phyloP scores from a whole-genome alignment of 345 rosid species.

The Carallia pectinifolia region DNA sequence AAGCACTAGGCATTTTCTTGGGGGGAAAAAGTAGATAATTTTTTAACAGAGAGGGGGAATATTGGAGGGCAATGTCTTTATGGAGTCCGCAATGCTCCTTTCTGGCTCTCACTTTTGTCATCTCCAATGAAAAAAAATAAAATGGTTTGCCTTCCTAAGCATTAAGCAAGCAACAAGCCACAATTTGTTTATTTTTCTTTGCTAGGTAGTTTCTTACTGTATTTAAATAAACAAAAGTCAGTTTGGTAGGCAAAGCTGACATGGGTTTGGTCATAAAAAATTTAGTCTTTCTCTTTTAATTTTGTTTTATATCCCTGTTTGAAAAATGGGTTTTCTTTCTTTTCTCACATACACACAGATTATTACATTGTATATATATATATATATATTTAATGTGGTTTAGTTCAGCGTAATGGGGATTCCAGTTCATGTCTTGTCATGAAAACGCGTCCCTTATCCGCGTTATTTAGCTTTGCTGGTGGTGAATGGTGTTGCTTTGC shows the following conservation, averaged over 20 bases:
- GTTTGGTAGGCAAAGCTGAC: slow-evolving; percentile 37
- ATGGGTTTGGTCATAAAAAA: slow-evolving; percentile 9
- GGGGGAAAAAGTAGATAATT: slow-evolving; percentile 3
- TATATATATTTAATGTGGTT: background rate
- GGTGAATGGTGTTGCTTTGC: slow-evolving; percentile 17
- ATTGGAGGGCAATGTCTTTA: slow-evolving; percentile 34
- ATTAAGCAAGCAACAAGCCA: background rate
- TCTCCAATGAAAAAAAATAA: slow-evolving; percentile 2
- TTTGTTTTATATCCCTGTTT: background rate
- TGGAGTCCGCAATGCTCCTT: slow-evolving; percentile 41
- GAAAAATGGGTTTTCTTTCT: background rate
- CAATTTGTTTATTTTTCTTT: slow-evolving; percentile 2
- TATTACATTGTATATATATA: too few species aligned
- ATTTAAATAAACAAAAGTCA: background rate
- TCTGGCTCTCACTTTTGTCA: slow-evolving; percentile 10
- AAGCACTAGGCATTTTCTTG: background rate
- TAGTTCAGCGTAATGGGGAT: slow-evolving; percentile 28
- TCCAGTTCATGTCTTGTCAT: slow-evolving; percentile 56
- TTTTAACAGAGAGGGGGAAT: slow-evolving; percentile 22
- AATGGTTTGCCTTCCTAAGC: slow-evolving; percentile 13
- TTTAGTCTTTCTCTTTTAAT: background rate
- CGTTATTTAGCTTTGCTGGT: slow-evolving; percentile 23
- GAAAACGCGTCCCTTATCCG: slow-evolving; percentile 60
- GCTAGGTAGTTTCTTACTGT: background rate
- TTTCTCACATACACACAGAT: too few species aligned